Evolutionary conservation across 768 basidiomycete species (phyloP).

Genomic region (Rhodocollybia butyracea): DNA sequence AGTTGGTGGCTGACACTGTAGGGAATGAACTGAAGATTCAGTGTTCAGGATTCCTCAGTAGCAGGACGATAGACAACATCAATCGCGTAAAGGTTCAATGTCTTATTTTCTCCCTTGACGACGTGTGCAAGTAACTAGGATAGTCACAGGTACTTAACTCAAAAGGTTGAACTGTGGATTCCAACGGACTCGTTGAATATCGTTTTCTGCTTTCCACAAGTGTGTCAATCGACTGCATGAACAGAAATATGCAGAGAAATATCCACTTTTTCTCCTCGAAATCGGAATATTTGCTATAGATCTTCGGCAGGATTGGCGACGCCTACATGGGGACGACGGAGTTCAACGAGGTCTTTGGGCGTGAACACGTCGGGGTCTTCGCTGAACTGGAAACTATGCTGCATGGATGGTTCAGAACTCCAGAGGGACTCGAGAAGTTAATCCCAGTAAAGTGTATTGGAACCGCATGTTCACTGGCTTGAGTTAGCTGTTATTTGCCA

Average conservation of each 20-base stretch:
- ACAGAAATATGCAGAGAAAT: too few relatives aligned
- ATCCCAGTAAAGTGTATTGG: slow-evolving; percentile 48
- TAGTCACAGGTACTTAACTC: too few relatives aligned
- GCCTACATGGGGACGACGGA: slow-evolving; percentile 64
- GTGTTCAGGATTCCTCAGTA: slow-evolving; percentile 28
- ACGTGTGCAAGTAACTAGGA: too few relatives aligned
- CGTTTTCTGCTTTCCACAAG: too few relatives aligned
- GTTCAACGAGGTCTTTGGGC: slow-evolving; percentile 66
- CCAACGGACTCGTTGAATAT: too few relatives aligned
- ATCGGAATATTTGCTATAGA: slow-evolving; percentile 64
- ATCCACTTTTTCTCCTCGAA: slow-evolving; percentile 77
- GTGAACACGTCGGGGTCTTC: slow-evolving; percentile 59
- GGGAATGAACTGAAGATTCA: slow-evolving; percentile 61
- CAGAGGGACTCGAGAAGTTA: slow-evolving; percentile 54
- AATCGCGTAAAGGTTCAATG: too few relatives aligned
- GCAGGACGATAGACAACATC: too few relatives aligned
- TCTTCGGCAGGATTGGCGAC: slow-evolving; percentile 68
- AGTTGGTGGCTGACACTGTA: slow-evolving; percentile 64
- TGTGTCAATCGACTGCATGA: too few relatives aligned
- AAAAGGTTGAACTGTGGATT: too few relatives aligned
- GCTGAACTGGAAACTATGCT: slow-evolving; percentile 51
- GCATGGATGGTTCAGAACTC: slow-evolving; percentile 19
- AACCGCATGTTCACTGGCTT: slow-evolving; percentile 54
- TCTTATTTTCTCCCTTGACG: too few relatives aligned
- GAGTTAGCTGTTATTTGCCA: too few relatives aligned